These are phyloP conservation scores for Verticillium dahliae DNA, from an alignment of 2,329 filamentous ascomycete species.

Conservation along the genomic window DNA sequence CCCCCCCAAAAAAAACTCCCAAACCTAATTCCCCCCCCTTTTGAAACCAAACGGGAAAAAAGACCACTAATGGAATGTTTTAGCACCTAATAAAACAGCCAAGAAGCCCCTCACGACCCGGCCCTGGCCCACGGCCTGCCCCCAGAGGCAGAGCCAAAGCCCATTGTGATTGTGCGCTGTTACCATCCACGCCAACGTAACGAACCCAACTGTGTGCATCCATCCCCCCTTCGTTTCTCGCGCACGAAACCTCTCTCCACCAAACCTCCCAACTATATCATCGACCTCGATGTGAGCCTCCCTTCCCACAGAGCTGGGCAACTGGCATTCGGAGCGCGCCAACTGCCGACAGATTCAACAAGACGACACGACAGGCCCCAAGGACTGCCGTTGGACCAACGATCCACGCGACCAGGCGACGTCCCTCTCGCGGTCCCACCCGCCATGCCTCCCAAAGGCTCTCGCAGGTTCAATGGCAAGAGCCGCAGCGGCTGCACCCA, in stretches of 20 bases:
- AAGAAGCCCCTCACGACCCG: background rate
- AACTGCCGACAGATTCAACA: background rate
- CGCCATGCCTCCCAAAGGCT: slow-evolving; percentile 7
- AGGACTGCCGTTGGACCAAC: background rate
- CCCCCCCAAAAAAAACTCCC: too few relatives aligned
- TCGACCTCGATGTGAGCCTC: background rate
- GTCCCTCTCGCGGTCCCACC: background rate
- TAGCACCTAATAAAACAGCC: background rate
- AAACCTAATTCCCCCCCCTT: too few relatives aligned
- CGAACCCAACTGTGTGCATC: background rate
- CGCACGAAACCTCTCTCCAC: background rate
- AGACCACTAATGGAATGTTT: too few relatives aligned
- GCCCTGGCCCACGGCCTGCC: background rate
- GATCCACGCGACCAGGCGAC: background rate
- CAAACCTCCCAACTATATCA: background rate
- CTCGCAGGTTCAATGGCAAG: slow-evolving; percentile 11
- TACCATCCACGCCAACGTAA: background rate
- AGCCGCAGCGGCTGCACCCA: slow-evolving; percentile 11
- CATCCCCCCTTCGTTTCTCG: background rate
- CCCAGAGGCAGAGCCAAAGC: background rate
- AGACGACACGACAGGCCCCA: background rate
- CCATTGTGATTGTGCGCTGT: too few relatives aligned
- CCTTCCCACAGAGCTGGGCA: background rate
- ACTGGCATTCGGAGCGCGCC: background rate
- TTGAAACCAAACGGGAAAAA: too few relatives aligned